Base-by-base conservation (phyloP, 2,329 filamentous ascomycete genomes). In the Chalaropsis ovoidea region DNA sequence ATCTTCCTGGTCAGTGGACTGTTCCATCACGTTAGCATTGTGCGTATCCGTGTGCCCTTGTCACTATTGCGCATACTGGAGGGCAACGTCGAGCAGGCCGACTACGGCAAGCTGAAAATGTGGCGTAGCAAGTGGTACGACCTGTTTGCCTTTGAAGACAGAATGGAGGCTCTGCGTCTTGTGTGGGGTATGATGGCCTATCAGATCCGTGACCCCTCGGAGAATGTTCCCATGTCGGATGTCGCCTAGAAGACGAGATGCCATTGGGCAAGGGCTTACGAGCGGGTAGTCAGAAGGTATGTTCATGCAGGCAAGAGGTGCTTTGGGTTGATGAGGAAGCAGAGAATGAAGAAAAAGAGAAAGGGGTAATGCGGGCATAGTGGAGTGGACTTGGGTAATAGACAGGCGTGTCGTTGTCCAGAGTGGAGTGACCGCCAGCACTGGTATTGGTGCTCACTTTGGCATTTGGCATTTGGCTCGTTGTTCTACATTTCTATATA, bases 121-220 rank as follows among this genome's bases (percentile, higher is more conserved):
- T 81, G 80, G 77, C 78, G 84, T 68, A 86, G 81, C 68, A 75
- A 72, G 47, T 87, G 84, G 84, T 85, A 77, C 70, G 84, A 87
- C 70, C 72, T 86, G 11, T 86, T 86, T 70, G 69, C 79, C 61
- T 71, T 73, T 0, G 76, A 81, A 24, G 80, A 86, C 65, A 74
- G 84, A 58, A 71, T 86, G 31, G 78, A 78, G 69, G 83, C 82
- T 2, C 80, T 86, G 80, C 74, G 77, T 68, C 68, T 81, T 10
- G 69, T 85, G 0, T 87, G 84, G 84, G 78, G 76, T 3, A 75
- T 86, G 71, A 83, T 85, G 79, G 78, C 78, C 1, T 86, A 80
- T 72, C 73, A 82, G 71, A 86, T 86, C 83, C 77, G 81, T 69
- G 77, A 74, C 69, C 45, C 63, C 6, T 22, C 39, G 52, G 35